A percentile compares a stretch with the other conserved stretches of the same genome.
These are phyloP conservation scores for Phytopythium oedochilum DNA, from an alignment of 352 stramenopile species.

Conservation along the genomic window DNA sequence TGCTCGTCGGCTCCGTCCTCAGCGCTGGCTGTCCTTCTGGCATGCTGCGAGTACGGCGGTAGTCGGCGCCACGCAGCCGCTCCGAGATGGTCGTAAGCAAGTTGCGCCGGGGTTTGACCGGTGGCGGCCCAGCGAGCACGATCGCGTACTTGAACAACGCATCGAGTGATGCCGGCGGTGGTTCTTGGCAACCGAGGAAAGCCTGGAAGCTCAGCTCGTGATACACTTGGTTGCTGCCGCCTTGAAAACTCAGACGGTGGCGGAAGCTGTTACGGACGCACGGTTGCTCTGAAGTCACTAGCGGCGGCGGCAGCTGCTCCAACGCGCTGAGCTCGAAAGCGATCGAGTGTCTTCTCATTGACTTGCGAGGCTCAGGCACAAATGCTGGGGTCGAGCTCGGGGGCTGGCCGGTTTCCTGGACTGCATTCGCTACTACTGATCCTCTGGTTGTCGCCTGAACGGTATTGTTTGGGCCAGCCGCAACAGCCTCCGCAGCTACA, in stretches of 20 bases:
- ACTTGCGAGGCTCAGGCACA: not conserved
- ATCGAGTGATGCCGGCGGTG: constrained; percentile 22
- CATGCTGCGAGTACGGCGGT: constrained; percentile 32
- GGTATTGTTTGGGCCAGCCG: not conserved
- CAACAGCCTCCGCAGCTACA: too few relatives aligned
- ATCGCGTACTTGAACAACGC: constrained; percentile 72
- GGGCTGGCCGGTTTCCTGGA: not conserved
- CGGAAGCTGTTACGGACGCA: not conserved
- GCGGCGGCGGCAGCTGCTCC: not conserved
- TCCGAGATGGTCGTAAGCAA: constrained; percentile 22
- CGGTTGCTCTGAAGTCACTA: not conserved
- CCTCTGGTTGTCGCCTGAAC: not conserved
- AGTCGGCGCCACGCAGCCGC: constrained; percentile 36
- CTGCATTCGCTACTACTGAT: not conserved
- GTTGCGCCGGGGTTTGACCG: constrained; percentile 25
- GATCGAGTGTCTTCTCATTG: not conserved
- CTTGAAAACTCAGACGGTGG: not conserved
- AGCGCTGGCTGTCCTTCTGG: constrained; percentile 22
- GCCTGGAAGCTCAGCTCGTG: constrained; percentile 17
- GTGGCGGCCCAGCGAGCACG: constrained; percentile 46
- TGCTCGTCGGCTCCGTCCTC: not conserved
- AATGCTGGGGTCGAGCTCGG: not conserved
- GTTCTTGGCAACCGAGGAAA: constrained; percentile 33
- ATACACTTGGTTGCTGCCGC: constrained; percentile 26
- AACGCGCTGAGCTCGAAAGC: not conserved